Conservation (phyloP, 2,329 filamentous ascomycete genomes). For the Phoma sp. region DNA sequence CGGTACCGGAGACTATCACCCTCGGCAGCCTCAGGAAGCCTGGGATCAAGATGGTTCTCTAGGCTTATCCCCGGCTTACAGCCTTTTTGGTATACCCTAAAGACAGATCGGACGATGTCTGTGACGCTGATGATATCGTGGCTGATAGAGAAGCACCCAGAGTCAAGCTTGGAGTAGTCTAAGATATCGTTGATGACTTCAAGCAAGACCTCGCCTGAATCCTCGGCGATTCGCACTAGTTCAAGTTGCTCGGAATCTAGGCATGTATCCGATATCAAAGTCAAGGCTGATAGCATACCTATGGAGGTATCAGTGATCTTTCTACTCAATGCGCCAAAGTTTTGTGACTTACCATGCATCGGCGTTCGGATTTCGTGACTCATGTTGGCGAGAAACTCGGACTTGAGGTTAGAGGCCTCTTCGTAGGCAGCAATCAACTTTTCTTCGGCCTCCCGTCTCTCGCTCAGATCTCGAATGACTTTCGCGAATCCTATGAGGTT, state of each 20-base stretch:
- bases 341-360: too few relatives aligned
- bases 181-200: constrained; percentile 71
- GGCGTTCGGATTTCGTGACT: constrained; percentile 70
- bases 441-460: constrained; percentile 63
- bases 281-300: constrained; percentile 66
- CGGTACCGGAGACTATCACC: constrained; percentile 68
- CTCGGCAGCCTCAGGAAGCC: constrained; percentile 59
- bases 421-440: constrained; percentile 65
- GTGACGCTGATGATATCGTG: constrained; percentile 60
- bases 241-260: constrained; percentile 64
- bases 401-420: constrained; percentile 67
- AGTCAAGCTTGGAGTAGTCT: constrained; percentile 70
- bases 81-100: constrained; percentile 58
- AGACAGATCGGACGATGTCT: constrained; percentile 57
- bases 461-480: constrained; percentile 65
- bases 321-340: too few relatives aligned
- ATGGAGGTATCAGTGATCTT: too few relatives aligned
- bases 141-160: constrained; percentile 65
- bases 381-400: constrained; percentile 69
- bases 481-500: constrained; percentile 66
- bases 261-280: constrained; percentile 62
- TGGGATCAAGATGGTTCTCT: constrained; percentile 53
- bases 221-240: constrained; percentile 64
- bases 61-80: constrained; percentile 58
- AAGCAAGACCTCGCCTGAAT: constrained; percentile 65